phyloP scores from a whole-genome alignment of 164 flowering plant species.

The Aristolochia fimbriata region DNA sequence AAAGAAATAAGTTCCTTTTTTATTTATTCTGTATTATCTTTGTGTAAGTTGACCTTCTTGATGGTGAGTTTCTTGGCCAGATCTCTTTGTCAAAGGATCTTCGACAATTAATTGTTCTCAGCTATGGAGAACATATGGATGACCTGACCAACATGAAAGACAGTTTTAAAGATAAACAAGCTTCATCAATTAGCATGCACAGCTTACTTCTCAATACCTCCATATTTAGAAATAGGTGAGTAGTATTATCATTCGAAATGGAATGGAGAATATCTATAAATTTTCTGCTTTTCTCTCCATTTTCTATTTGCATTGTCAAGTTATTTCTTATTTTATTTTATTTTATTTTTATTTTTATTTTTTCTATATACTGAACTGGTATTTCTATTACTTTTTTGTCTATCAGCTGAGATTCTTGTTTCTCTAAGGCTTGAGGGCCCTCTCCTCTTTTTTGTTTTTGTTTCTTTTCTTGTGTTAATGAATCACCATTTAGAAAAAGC shows the following conservation, averaged over 20 bases:
- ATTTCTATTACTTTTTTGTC: too few species aligned
- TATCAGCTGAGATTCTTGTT: too few species aligned
- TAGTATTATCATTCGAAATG: not conserved
- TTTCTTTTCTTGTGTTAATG: too few species aligned
- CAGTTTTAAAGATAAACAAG: conserved; percentile 16
- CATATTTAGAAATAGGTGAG: conserved; percentile 70
- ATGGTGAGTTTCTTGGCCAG: conserved; percentile 28
- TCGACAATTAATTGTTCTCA: conserved; percentile 50
- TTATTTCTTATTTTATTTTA: not conserved
- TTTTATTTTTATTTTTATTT: not conserved
- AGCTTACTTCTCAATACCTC: conserved; percentile 72
- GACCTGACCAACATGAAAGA: conserved; percentile 20
- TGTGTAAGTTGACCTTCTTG: not conserved
- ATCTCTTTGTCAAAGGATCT: conserved; percentile 85
- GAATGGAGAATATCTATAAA: not conserved
- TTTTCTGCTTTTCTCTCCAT: not conserved
- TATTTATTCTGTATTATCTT: too few species aligned
- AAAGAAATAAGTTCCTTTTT: too few species aligned
- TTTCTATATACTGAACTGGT: too few species aligned
- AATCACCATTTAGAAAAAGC: too few species aligned
- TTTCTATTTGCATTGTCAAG: too few species aligned
- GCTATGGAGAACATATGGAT: conserved; percentile 51
- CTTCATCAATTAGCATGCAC: conserved; percentile 42
- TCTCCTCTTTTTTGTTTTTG: not conserved
- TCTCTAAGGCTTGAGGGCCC: too few species aligned